These are phyloP conservation scores for Tolypocladium pustulatum DNA, from an alignment of 2,329 filamentous ascomycete genomes.

Conservation along the genomic window DNA sequence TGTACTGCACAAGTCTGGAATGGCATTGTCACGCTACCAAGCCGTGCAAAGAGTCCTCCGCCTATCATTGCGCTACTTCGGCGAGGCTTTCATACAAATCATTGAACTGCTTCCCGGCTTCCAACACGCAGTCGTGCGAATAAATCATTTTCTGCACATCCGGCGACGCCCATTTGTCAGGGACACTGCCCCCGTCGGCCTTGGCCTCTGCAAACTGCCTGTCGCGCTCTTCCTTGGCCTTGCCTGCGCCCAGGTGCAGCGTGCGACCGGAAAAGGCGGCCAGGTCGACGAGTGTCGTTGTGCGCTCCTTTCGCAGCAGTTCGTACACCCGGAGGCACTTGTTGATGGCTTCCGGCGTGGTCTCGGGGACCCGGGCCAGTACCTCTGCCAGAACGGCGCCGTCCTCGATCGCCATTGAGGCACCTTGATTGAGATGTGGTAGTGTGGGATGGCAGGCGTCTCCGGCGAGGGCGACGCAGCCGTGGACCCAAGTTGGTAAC, in stretches of 20 bases:
- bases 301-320: constrained; percentile 44
- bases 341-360: constrained; percentile 27
- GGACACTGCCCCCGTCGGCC: constrained; percentile 36
- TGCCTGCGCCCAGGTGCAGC: constrained; percentile 45
- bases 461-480: constrained; percentile 45
- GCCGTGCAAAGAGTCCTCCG: no score
- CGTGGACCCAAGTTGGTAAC: constrained; percentile 47
- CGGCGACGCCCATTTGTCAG: constrained; percentile 60
- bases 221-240: constrained; percentile 46
- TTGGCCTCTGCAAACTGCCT: constrained; percentile 40
- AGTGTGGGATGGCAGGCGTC: constrained; percentile 59
- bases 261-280: constrained; percentile 39
- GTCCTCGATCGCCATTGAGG: constrained; percentile 57
- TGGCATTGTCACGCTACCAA: background rate
- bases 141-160: constrained; percentile 58
- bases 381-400: constrained; percentile 48
- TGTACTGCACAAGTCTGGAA: background rate
- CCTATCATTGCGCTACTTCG: background rate
- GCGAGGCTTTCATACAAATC: constrained; percentile 27
- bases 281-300: constrained; percentile 40
- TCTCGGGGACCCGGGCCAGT: constrained; percentile 28
- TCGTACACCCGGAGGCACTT: constrained; percentile 45
- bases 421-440: constrained; percentile 55
- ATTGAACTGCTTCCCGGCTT: constrained; percentile 41
- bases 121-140: constrained; percentile 47